Evolutionary conservation across 2,329 filamentous ascomycete species (phyloP), one percentile per base, ranked within the genome.

Genomic region (Nannizziopsis arthrosporioides): DNA sequence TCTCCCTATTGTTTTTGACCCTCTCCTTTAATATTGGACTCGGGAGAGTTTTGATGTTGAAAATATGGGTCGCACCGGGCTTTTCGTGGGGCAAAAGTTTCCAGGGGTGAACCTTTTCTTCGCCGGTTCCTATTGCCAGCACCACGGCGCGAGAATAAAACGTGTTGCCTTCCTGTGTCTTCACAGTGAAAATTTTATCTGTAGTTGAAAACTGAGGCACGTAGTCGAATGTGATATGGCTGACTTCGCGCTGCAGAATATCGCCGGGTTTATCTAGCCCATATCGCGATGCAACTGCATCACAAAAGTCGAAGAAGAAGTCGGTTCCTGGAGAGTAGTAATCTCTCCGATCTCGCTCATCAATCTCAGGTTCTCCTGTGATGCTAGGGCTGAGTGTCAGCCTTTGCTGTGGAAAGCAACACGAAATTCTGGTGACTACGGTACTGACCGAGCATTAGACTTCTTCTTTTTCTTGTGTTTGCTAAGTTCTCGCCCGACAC

Each of bases 401-500:
- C 17, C 19, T 40, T 14, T 2, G 1, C 3, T 7, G 22, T 27
- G 22, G 7, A 27, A 27, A 3, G 22, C 3, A 27, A 27, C 44
- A 19, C 19, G 18, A 35, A 14, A 41, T 56, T 64, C 35, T 18
- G 5, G 14, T 44, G 17, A 18, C 42, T 6, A 31, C 8, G 17
- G 10, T 52, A 72, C 71, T 70, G 72, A 60, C 67, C 67, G 55
- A 56, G 34, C 58, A 54, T 52, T 65, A 51, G 65, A 56, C 53
- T 79, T 77, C 71, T 86, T 87, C 69, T 81, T 82, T 61, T 68
- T 71, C 50, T 77, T 75, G 62, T 90, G 83, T 66, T 90, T 90
- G 68, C 83, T 88, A 49, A 88, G 63, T 58, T 88, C 84, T 57
- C 83, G 86, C 0, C 85, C 85, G 0, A 88, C 84, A 53, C 84